phyloP scores from a whole-genome alignment of 352 stramenopile species.

The Globisporangium nagaii region DNA sequence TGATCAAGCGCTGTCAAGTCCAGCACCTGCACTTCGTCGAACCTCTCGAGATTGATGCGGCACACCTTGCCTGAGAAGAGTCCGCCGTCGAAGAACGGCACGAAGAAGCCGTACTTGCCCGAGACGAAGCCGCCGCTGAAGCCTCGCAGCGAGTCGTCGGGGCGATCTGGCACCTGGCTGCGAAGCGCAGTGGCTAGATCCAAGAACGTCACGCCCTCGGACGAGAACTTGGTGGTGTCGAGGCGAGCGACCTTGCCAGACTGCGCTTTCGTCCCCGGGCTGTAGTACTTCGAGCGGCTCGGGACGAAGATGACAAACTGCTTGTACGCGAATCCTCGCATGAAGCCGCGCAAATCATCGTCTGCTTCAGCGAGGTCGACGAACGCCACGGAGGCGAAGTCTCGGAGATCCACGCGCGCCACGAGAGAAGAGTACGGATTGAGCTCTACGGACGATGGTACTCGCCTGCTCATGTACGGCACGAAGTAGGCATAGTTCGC shows the following conservation, averaged over 20 bases:
- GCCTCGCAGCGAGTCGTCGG: conserved; percentile 54
- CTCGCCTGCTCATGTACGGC: conserved; percentile 49
- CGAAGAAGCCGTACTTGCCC: conserved; percentile 78
- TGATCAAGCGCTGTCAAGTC: conserved; percentile 50
- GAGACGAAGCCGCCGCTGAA: conserved; percentile 64
- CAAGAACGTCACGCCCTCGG: conserved; percentile 36
- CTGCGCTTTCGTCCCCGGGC: conserved; percentile 18
- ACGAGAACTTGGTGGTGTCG: conserved; percentile 62
- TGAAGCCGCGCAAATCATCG: conserved; percentile 52
- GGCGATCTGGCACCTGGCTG: conserved; percentile 63
- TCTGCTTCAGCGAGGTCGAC: conserved; percentile 49
- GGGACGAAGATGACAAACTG: conserved; percentile 69
- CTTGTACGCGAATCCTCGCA: conserved; percentile 66
- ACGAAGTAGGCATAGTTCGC: conserved; percentile 72
- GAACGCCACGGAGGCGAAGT: conserved; percentile 45
- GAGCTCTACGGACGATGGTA: conserved; percentile 24
- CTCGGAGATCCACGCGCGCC: conserved; percentile 52
- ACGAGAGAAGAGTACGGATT: conserved; percentile 64
- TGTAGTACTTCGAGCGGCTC: conserved; percentile 32
- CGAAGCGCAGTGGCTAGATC: conserved; percentile 46
- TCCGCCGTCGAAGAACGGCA: conserved; percentile 67
- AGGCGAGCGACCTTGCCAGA: conserved; percentile 70
- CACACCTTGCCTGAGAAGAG: conserved; percentile 69
- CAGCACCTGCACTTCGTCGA: conserved; percentile 71
- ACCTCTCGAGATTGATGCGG: conserved; percentile 74